A percentile compares a stretch with the other conserved stretches of the same genome.
These are phyloP conservation scores for Chaetomium sp. DNA, from an alignment of 2,329 filamentous ascomycete genomes.

Conservation along the genomic window DNA sequence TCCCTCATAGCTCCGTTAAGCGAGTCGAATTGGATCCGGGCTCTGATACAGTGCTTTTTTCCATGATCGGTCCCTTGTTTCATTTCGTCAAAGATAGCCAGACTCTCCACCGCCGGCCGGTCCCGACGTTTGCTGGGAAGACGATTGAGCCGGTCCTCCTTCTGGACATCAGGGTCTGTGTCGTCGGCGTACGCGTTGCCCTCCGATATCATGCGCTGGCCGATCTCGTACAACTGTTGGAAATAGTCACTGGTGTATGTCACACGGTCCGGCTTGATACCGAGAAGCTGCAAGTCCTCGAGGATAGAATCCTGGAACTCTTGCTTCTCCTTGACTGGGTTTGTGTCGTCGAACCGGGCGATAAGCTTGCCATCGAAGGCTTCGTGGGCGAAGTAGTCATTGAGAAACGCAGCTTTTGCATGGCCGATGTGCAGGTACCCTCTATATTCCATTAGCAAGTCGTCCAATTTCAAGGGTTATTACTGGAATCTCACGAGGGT, in stretches of 20 bases:
- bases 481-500: slow-evolving; percentile 2
- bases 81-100: slow-evolving; percentile 8
- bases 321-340: slow-evolving; percentile 4
- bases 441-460: not conserved
- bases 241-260: slow-evolving; percentile 7
- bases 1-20: slow-evolving; percentile 5
- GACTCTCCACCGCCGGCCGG: not conserved
- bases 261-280: not conserved
- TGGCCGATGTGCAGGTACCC: slow-evolving; percentile 9
- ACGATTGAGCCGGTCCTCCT: not conserved
- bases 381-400: slow-evolving; percentile 10
- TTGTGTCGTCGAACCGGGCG: slow-evolving; percentile 3
- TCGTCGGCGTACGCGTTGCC: slow-evolving; percentile 8
- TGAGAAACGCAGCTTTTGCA: slow-evolving; percentile 6
- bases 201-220: slow-evolving; percentile 5
- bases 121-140: slow-evolving; percentile 7
- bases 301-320: slow-evolving; percentile 7
- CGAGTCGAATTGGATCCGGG: slow-evolving; percentile 2
- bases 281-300: not conserved
- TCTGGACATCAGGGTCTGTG: slow-evolving; percentile 3
- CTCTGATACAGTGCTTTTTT: slow-evolving; percentile 7
- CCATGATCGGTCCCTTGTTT: slow-evolving; percentile 1
- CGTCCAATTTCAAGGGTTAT: too few species aligned
- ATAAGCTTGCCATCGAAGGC: slow-evolving; percentile 6
- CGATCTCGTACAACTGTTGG: slow-evolving; percentile 5